Evolutionary conservation across 192 early-diverging fungal species (phyloP).

Genomic region (Coemansia sp.): DNA sequence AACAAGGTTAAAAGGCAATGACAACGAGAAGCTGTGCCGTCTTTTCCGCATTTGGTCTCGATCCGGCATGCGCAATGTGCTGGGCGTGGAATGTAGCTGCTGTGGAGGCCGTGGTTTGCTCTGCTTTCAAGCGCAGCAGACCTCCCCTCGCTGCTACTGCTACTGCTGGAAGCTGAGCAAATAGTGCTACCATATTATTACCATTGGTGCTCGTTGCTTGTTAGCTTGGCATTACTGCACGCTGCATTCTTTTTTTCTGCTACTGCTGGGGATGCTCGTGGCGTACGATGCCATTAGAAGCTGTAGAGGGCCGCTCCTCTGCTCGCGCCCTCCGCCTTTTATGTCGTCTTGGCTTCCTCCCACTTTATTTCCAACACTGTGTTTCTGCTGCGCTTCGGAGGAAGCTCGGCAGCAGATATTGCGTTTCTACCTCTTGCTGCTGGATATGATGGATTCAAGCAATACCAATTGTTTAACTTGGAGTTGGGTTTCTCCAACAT

Average conservation of each 20-base stretch:
- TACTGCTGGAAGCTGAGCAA: not conserved
- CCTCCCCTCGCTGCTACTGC: constrained; percentile 1
- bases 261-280: not conserved
- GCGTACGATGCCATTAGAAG: not conserved
- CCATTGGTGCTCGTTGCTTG: not conserved
- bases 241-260: not conserved
- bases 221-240: constrained; percentile 6
- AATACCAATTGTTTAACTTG: too few relatives aligned
- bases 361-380: not conserved
- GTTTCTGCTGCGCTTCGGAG: constrained; percentile 6
- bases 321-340: too few relatives aligned
- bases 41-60: not conserved
- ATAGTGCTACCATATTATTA: not conserved
- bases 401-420: not conserved
- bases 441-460: not conserved
- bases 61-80: not conserved
- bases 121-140: not conserved
- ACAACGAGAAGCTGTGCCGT: not conserved
- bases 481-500: too few relatives aligned
- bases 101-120: not conserved
- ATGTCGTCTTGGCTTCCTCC: not conserved
- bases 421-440: not conserved
- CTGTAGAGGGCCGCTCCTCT: not conserved
- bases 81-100: not conserved
- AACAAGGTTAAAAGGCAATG: not conserved